A percentile compares a stretch with the other conserved stretches of the same genome.
Conservation (phyloP, 495 filamentous ascomycete genomes). For the Neurospora tetraspora region DNA sequence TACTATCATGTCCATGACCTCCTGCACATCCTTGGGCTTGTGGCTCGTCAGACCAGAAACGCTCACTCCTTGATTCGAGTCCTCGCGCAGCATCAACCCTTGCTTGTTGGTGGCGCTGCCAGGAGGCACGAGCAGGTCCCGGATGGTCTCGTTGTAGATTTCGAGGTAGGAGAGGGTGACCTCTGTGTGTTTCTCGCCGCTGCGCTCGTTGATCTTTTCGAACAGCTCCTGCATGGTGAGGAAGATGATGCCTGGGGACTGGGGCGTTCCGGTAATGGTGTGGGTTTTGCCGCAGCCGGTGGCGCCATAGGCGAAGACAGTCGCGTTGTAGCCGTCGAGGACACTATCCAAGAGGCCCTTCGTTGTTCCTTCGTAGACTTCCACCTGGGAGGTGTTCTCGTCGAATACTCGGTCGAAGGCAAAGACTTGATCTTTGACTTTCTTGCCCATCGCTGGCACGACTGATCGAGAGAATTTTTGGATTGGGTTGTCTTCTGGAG, state of each 20-base stretch:
- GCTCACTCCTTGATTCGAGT: slow-evolving; percentile 85
- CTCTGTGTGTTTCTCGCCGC: slow-evolving; percentile 78
- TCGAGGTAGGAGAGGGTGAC: slow-evolving; percentile 92
- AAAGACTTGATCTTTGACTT: slow-evolving; percentile 96
- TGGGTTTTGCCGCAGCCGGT: slow-evolving; percentile 96
- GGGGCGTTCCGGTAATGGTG: slow-evolving; percentile 78
- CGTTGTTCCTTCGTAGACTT: slow-evolving; percentile 94
- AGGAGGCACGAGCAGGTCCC: slow-evolving; percentile 81
- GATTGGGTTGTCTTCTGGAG: slow-evolving; percentile 93
- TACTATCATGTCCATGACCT: slow-evolving; percentile 99
- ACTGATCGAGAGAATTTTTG: slow-evolving; percentile 79
- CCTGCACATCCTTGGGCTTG: slow-evolving; percentile 69
- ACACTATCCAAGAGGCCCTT: slow-evolving; percentile 84
- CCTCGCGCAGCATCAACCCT: slow-evolving; percentile 88
- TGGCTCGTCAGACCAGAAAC: slow-evolving; percentile 89
- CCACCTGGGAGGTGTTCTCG: slow-evolving; percentile 83
- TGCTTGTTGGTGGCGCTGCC: slow-evolving; percentile 54
- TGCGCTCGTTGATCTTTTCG: slow-evolving; percentile 80
- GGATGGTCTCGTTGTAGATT: slow-evolving; percentile 99
- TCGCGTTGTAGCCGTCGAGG: slow-evolving; percentile 96
- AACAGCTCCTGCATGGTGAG: slow-evolving; percentile 98
- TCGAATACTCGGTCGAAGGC: slow-evolving; percentile 96
- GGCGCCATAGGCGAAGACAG: slow-evolving; percentile 96
- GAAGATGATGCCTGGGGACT: slow-evolving; percentile 96
- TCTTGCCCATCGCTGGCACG: slow-evolving; percentile 67